Conservation (phyloP, 1,284 basidiomycete genomes). For the Farysia itapuensis region DNA sequence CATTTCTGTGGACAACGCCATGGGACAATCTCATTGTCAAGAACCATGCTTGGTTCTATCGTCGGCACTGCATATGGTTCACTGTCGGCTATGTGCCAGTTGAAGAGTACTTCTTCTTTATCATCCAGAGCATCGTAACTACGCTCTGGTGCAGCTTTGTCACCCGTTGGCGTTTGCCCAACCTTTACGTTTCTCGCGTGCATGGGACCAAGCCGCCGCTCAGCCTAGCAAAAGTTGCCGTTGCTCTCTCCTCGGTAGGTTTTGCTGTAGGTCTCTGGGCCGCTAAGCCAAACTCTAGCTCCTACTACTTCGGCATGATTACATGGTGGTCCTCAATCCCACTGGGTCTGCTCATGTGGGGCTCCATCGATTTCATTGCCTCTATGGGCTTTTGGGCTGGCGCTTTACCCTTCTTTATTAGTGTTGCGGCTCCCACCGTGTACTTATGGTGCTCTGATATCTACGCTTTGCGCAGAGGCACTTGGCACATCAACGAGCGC, state of each 20-base stretch:
- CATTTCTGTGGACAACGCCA: slow-evolving; percentile 53
- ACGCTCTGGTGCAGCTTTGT: slow-evolving; percentile 44
- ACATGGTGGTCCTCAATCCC: slow-evolving; percentile 49
- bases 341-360: slow-evolving; percentile 42
- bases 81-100: slow-evolving; percentile 47
- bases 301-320: slow-evolving; percentile 54
- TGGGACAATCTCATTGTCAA: slow-evolving; percentile 53
- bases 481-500: slow-evolving; percentile 50
- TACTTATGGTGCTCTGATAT: slow-evolving; percentile 47
- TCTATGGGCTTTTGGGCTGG: slow-evolving; percentile 21
- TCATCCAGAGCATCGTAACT: slow-evolving; percentile 51
- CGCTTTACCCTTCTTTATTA: slow-evolving; percentile 9
- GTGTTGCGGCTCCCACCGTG: slow-evolving; percentile 24
- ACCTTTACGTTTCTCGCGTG: slow-evolving; percentile 15
- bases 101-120: slow-evolving; percentile 55
- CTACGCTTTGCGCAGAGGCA: slow-evolving; percentile 47
- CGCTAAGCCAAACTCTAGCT: slow-evolving; percentile 13
- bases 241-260: slow-evolving; percentile 1
- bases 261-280: slow-evolving; percentile 13
- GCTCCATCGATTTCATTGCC: slow-evolving; percentile 29
- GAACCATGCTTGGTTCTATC: slow-evolving; percentile 49
- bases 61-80: slow-evolving; percentile 45
- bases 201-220: neutral
- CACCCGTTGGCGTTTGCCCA: slow-evolving; percentile 46
- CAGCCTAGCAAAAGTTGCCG: slow-evolving; percentile 2